These are phyloP conservation scores for Zhuliangozyma parablackwelliae DNA, from an alignment of 1,139 yeast genomes.

Conservation along the genomic window DNA sequence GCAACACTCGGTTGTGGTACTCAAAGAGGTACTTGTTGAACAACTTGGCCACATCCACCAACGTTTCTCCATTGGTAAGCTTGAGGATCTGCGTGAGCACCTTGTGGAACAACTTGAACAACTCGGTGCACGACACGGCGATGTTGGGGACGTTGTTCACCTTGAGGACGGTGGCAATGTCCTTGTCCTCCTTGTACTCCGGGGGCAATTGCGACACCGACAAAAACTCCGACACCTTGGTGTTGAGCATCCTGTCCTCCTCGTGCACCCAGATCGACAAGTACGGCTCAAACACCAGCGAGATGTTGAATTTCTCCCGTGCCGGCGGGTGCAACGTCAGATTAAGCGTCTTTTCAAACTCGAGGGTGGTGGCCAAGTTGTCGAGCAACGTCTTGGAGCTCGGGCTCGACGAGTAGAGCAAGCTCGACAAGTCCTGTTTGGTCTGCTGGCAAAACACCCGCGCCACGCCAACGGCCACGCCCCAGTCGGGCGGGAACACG, in stretches of 20 bases:
- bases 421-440: slow-evolving; percentile 50
- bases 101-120: slow-evolving; percentile 73
- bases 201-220: slow-evolving; percentile 42
- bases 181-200: slow-evolving; percentile 28
- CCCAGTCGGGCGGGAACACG: slow-evolving; percentile 72
- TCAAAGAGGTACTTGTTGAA: slow-evolving; percentile 65
- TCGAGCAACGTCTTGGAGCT: slow-evolving; percentile 58
- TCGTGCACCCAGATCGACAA: slow-evolving; percentile 82
- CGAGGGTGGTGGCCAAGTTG: slow-evolving; percentile 37
- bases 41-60: slow-evolving; percentile 58
- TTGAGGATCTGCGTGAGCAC: slow-evolving; percentile 72
- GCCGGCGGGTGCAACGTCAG: slow-evolving; percentile 39
- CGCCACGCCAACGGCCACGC: slow-evolving; percentile 58
- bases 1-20: slow-evolving; percentile 59
- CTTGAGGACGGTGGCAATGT: slow-evolving; percentile 30
- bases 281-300: slow-evolving; percentile 80
- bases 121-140: slow-evolving; percentile 78
- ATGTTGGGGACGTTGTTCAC: slow-evolving; percentile 53
- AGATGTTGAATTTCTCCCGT: slow-evolving; percentile 46
- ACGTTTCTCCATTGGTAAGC: slow-evolving; percentile 64
- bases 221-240: slow-evolving; percentile 59
- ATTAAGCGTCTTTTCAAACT: slow-evolving; percentile 73
- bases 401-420: slow-evolving; percentile 20
- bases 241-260: slow-evolving; percentile 62
- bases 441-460: slow-evolving; percentile 67